Conservation (phyloP, 2,329 filamentous ascomycete genomes). For the Aspergillus sp. region DNA sequence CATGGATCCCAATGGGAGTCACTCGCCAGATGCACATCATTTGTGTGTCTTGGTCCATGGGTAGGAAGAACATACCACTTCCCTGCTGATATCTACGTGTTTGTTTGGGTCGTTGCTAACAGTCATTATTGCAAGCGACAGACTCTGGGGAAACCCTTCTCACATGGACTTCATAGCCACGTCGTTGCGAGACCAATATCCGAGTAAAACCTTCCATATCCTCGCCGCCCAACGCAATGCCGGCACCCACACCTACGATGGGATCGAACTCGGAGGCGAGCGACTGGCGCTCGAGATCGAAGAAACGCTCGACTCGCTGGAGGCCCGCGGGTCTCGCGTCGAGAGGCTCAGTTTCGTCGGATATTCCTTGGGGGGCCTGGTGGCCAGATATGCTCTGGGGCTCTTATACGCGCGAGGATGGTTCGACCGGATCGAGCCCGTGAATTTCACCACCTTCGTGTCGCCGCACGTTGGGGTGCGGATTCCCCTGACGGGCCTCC, state of each 20-base stretch:
- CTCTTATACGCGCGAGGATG: conserved; percentile 77
- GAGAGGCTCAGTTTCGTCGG: conserved; percentile 82
- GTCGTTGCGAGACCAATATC: conserved; percentile 51
- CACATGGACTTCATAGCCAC: conserved; percentile 57
- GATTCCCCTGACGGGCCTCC: conserved; percentile 65
- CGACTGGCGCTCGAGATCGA: conserved; percentile 65
- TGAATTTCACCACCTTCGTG: conserved; percentile 94
- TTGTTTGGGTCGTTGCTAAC: background rate
- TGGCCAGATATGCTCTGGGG: conserved; percentile 83
- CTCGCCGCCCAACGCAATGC: conserved; percentile 57
- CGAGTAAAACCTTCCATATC: conserved; percentile 54
- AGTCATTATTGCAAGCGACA: conserved; percentile 21
- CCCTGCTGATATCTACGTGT: background rate
- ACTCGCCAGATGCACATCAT: conserved; percentile 45
- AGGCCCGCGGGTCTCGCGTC: conserved; percentile 66
- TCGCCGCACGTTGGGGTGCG: conserved; percentile 78
- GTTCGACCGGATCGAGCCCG: conserved; percentile 75
- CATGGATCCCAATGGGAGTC: conserved; percentile 11
- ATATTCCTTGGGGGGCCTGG: conserved; percentile 84
- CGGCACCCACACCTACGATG: conserved; percentile 62
- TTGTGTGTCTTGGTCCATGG: conserved; percentile 64
- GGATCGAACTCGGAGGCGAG: conserved; percentile 68
- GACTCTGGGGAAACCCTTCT: conserved; percentile 61
- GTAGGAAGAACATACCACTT: conserved; percentile 37
- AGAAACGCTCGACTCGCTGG: conserved; percentile 53